Percentiles rank a stretch among this genome's conserved stretches.
phyloP scores from a whole-genome alignment of 441 rosid genomes.

The Erodium texanum region DNA sequence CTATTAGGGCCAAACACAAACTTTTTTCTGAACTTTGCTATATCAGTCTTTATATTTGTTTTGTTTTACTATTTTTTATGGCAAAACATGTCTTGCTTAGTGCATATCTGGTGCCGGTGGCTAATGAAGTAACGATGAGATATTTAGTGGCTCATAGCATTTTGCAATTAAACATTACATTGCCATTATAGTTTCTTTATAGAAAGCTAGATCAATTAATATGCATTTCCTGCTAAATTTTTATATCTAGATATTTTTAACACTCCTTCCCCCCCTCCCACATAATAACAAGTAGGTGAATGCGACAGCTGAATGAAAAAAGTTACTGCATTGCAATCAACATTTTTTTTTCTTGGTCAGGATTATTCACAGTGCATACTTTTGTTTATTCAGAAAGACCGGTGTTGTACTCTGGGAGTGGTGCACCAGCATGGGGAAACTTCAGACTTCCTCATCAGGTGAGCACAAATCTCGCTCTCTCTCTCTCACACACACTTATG shows the following conservation, averaged over 20 bases:
- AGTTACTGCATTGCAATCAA: neutral
- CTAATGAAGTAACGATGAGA: neutral
- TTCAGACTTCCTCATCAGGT: conserved; percentile 55
- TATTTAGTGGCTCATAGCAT: neutral
- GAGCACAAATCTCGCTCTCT: neutral
- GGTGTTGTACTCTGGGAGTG: conserved; percentile 39
- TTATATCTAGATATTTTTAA: neutral
- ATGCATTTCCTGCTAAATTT: neutral
- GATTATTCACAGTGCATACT: neutral
- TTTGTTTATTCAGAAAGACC: conserved; percentile 42
- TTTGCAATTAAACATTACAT: neutral
- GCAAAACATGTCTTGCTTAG: neutral
- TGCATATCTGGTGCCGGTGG: neutral
- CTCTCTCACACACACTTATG: conserved; percentile 11
- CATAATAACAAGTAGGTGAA: neutral
- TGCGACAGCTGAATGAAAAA: neutral
- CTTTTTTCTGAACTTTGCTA: neutral
- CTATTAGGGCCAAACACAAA: neutral
- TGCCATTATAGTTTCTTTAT: neutral
- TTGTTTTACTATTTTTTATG: neutral
- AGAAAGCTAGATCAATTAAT: neutral
- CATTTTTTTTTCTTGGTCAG: neutral
- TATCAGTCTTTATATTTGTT: neutral
- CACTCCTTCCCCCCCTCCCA: neutral
- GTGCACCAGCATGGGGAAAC: conserved; percentile 36